Base-by-base conservation (phyloP, 164 flowering plant genomes). In the Magnolia changhungtana region DNA sequence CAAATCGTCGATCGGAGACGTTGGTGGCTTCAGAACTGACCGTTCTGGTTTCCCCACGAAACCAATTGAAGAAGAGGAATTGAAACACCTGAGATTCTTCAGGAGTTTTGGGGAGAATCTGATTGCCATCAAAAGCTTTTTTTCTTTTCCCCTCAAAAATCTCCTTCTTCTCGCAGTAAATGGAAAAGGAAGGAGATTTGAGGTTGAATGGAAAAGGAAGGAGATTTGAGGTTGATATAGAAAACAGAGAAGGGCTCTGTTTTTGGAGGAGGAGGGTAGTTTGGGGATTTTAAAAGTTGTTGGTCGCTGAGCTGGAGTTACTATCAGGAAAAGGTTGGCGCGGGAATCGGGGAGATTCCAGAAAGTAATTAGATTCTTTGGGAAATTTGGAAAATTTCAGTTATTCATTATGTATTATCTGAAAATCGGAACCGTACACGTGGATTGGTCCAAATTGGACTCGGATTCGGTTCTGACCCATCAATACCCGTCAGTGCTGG, bases 51-150 rank as follows among this genome's bases (percentile, higher is more conserved):
- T 81, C 8, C 75, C 82, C 5, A 70, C 8, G 50, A 31, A 14
- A 80, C 72, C 72, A 67, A 75, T 11, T 68, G 76, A 19, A 21
- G 86, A 24, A 67, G 87, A 75, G 10, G 88, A 82, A 78, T 73
- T 80, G 63, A 83, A 74, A 3, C 72, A 72, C 50, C 85, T 72
- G 77, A 83, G 69, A 20, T 49, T 77, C 10, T 72, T 50, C 72
- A 80, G 78, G 73, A 80, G 77, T 65, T 76, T 83, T 59, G 82
- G 74, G 18, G 82, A 78, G 21, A 74, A 24, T 52, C 83, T 76
- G 65, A 52, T 75, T 24, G 87, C 89, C 89, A 87, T 87, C 51
- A 74, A 76, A 37, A 55, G 61, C 2, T 31, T 16, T 31, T 31
- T 31, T 37, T 31, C 8, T 63, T 6, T 14, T 19, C 3, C 67